Percentiles rank a stretch among this genome's conserved stretches.
phyloP scores from a whole-genome alignment of 2,329 filamentous ascomycete species.

The Chrysoporthe deuterocubensis region DNA sequence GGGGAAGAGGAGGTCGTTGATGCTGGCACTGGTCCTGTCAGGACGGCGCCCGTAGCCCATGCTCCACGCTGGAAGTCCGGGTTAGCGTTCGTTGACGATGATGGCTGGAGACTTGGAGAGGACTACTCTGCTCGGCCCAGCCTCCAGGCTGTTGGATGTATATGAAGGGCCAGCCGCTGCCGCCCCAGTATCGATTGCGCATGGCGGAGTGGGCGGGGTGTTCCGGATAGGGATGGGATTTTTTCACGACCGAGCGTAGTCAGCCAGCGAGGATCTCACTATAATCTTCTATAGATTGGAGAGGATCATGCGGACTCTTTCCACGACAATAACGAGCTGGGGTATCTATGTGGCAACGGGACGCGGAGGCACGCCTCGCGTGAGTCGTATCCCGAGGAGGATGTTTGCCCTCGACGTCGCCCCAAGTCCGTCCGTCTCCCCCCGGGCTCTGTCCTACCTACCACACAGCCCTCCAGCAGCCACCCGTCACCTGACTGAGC shows the following conservation, averaged over 20 bases:
- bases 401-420: slow-evolving; percentile 22
- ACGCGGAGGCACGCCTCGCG: not conserved
- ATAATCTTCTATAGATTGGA: too few relatives aligned
- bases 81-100: not conserved
- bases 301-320: too few relatives aligned
- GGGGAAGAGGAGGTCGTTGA: slow-evolving; percentile 3
- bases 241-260: too few relatives aligned
- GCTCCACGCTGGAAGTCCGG: slow-evolving; percentile 6
- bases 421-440: not conserved
- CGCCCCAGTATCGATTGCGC: slow-evolving; percentile 16
- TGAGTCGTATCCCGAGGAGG: not conserved
- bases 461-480: not conserved
- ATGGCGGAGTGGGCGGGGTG: slow-evolving; percentile 3
- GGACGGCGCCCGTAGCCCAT: slow-evolving; percentile 20
- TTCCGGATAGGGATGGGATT: too few relatives aligned
- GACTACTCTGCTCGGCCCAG: slow-evolving; percentile 24
- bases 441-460: not conserved
- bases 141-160: slow-evolving; percentile 23
- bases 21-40: slow-evolving; percentile 6
- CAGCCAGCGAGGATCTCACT: too few relatives aligned
- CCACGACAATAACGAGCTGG: not conserved
- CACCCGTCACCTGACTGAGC: not conserved
- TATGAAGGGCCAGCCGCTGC: slow-evolving; percentile 17
- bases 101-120: not conserved
- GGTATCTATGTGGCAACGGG: not conserved